A percentile compares a stretch with the other conserved stretches of the same genome.
Conservation (phyloP, 2,329 filamentous ascomycete genomes). For the Ampelomyces quisqualis region DNA sequence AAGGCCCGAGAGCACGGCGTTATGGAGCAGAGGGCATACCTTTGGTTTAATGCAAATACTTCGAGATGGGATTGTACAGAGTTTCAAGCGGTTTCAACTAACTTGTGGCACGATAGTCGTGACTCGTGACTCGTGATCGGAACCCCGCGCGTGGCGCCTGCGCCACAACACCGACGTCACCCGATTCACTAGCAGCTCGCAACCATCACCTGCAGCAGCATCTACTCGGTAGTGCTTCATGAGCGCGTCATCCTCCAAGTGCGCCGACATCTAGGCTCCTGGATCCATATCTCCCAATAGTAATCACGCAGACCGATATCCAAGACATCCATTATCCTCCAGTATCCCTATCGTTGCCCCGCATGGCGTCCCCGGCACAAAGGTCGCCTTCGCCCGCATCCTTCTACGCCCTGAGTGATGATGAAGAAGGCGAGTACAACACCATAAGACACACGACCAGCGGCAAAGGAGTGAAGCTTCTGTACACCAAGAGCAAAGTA, state of each 20-base stretch:
- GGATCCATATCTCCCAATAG: neutral
- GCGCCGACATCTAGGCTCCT: constrained; percentile 1
- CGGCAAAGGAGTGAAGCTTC: constrained; percentile 83
- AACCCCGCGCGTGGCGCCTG: constrained; percentile 3
- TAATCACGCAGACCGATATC: neutral
- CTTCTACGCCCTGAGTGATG: constrained; percentile 94
- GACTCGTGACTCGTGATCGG: too few relatives aligned
- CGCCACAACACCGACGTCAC: constrained; percentile 13
- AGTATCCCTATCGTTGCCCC: constrained; percentile 16
- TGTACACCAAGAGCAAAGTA: constrained; percentile 97
- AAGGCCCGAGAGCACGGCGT: constrained; percentile 4
- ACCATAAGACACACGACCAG: constrained; percentile 80
- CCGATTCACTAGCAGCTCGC: constrained; percentile 11
- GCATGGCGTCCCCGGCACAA: constrained; percentile 36
- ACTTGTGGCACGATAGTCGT: too few relatives aligned
- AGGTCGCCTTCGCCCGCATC: constrained; percentile 66
- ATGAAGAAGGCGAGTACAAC: constrained; percentile 92
- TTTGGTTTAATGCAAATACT: neutral
- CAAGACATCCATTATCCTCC: neutral
- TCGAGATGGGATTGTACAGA: neutral
- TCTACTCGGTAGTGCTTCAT: constrained; percentile 4
- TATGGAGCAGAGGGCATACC: neutral
- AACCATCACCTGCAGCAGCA: constrained; percentile 18
- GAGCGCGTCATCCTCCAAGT: constrained; percentile 6
- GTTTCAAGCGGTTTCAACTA: neutral